Evolutionary conservation across 164 flowering plant species (phyloP), one percentile per base, ranked within the genome.

Genomic region (Stephania yunnanensis): DNA sequence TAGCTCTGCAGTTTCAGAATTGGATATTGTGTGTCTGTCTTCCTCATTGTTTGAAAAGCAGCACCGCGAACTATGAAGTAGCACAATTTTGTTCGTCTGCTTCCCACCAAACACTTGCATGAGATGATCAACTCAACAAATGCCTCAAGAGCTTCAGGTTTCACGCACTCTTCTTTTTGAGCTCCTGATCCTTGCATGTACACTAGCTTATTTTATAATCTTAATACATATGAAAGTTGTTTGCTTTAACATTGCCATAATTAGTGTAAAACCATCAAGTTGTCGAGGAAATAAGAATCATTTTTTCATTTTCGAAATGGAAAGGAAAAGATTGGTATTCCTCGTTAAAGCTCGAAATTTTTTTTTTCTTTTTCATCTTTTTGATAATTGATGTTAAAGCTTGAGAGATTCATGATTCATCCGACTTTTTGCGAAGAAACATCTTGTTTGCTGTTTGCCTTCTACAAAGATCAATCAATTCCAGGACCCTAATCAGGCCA

Each of bases 1-100:
- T 61, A 58, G 42, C 63, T 65, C 19, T 77, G 46, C 46, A 2
- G 66, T 78, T 82, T 55, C 69, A 76, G 55, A 46, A 73, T 55
- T 65, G 78, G 1, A 61, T 7, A n/a, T 61, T 61, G 66, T 19
- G 66, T n/a, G 42, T 61, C n/a, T 8, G 66, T 6, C 66, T 61
- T 61, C 66, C 64, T 15, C 20, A 58, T 58, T 58, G 64, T 61
- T 61, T 61, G 66, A 61, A 61, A 20, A 61, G n/a, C 10, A 7
- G 9, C 66, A 17, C 22, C 8, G 20, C 66, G 1, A 61, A 4
- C 7, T n/a, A 20, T 19, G 6, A 17, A 53, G 61, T 61, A 61
- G 20, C 20, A 6, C 66, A 61, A 61, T 61, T 50, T 19, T 61
- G 66, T 25, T 61, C 9, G 66, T 61, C 66, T 19, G 66, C 66